Evolutionary conservation across 805 yeast species (phyloP).

Genomic region (Grigorovia transvaalensis): DNA sequence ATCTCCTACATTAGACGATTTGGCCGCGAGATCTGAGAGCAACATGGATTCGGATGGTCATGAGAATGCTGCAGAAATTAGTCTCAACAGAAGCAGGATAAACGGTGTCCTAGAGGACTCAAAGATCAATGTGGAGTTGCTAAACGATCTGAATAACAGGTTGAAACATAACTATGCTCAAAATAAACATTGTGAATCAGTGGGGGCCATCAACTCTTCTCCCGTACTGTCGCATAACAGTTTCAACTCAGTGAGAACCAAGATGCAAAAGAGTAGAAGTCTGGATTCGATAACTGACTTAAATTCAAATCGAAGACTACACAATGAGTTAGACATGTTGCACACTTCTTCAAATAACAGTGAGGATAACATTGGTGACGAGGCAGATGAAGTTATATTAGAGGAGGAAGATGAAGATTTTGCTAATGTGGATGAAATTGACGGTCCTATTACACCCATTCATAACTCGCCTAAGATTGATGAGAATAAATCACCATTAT

Average conservation of each 20-base stretch:
- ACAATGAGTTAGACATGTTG: not conserved
- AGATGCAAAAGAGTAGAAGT: not conserved
- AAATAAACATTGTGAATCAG: not conserved
- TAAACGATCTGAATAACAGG: not conserved
- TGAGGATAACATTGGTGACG: slow-evolving; percentile 4
- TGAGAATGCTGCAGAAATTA: not conserved
- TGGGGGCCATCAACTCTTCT: not conserved
- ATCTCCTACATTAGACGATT: not conserved
- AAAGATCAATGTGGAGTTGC: not conserved
- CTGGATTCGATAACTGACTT: not conserved
- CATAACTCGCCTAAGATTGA: slow-evolving; percentile 6
- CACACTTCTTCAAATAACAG: not conserved
- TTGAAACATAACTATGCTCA: not conserved
- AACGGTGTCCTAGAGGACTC: not conserved
- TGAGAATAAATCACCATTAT: not conserved
- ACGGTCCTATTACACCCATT: slow-evolving; percentile 20
- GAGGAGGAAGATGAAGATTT: slow-evolving; percentile 25
- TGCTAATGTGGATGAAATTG: slow-evolving; percentile 30
- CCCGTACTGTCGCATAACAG: not conserved
- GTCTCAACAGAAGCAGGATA: not conserved
- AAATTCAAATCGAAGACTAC: not conserved
- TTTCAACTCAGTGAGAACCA: not conserved
- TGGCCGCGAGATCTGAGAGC: not conserved
- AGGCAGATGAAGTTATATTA: slow-evolving; percentile 10
- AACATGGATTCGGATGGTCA: not conserved